These are phyloP conservation scores for Dianthus caryophyllus DNA, from an alignment of 148 eudicot genomes.

Conservation along the genomic window DNA sequence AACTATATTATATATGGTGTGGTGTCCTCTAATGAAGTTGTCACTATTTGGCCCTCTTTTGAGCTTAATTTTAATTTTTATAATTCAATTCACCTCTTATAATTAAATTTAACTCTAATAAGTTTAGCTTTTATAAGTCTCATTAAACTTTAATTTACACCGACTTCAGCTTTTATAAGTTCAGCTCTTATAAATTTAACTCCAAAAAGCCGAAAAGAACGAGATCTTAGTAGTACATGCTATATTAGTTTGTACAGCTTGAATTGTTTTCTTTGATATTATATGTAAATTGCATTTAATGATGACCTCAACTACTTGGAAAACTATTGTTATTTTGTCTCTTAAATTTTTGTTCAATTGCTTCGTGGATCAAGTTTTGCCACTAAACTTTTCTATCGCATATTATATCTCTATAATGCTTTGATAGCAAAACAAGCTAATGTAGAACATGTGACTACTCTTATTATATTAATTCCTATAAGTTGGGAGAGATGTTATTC, in stretches of 20 bases:
- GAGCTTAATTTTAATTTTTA: too few species aligned
- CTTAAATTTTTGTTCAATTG: background rate
- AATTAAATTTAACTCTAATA: too few species aligned
- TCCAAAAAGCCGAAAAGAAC: too few species aligned
- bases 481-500: too few species aligned
- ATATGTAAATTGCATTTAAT: conserved; percentile 14
- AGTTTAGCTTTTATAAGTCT: too few species aligned
- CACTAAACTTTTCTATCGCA: background rate
- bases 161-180: too few species aligned
- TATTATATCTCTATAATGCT: background rate
- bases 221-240: too few species aligned
- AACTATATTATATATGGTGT: background rate
- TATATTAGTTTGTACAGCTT: too few species aligned
- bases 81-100: too few species aligned
- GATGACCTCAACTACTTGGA: conserved; percentile 17
- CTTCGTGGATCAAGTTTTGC: background rate
- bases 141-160: too few species aligned
- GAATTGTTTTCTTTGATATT: too few species aligned
- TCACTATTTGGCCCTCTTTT: background rate
- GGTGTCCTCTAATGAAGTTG: conserved; percentile 13
- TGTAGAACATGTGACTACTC: background rate
- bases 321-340: conserved; percentile 18
- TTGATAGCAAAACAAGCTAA: background rate
- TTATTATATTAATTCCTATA: background rate
- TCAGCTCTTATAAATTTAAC: too few species aligned